Evolutionary conservation across 1,284 basidiomycete genomes (phyloP), one percentile per base, ranked within the genome.

Genomic region (Ganoderma lucidum): DNA sequence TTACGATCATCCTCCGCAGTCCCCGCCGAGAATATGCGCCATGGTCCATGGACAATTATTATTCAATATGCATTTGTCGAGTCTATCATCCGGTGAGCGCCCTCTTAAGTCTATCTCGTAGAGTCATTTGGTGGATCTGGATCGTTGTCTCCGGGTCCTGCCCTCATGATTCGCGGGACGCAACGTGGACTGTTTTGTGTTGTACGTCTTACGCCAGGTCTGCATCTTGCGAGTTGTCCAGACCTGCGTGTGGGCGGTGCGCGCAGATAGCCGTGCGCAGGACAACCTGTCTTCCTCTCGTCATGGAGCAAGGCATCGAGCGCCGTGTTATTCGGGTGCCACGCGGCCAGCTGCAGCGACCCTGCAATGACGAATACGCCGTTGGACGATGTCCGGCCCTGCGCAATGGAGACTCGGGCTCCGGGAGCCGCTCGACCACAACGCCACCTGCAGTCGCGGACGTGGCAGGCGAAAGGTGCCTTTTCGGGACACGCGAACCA

Each of bases 141-240:
- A 59, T 39, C 35, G 56, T n/a, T n/a, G 56, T 39, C 23, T 9
- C 30, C 51, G 23, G 12, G 51, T 9, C 30, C 51, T 30, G 10
- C 35, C 19, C 56, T 59, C 56, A 32, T 56, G 56, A 59, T 59
- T 59, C 56, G 56, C 56, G 56, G 56, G 56, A 59, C 6, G 19
- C 55, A 58, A 39, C 56, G 56, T 59, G 56, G 1, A 17, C 35
- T 17, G 35, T 23, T 28, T 23, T 39, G 35, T 35, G 19, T 19
- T 39, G 56, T 59, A 59, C 56, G 56, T 59, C 35, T 59, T 59
- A 59, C 35, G 32, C 56, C 56, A 39, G 19, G 56, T 58, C 56
- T 59, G 32, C 23, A 23, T 23, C 23, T 23, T 23, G 23, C 56
- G 56, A 35, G 23, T 9, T 23, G 56, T 39, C 56, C 32, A 59